phyloP scores from a whole-genome alignment of 2,329 filamentous ascomycete genomes.

The Ceratocystis huliohia region DNA sequence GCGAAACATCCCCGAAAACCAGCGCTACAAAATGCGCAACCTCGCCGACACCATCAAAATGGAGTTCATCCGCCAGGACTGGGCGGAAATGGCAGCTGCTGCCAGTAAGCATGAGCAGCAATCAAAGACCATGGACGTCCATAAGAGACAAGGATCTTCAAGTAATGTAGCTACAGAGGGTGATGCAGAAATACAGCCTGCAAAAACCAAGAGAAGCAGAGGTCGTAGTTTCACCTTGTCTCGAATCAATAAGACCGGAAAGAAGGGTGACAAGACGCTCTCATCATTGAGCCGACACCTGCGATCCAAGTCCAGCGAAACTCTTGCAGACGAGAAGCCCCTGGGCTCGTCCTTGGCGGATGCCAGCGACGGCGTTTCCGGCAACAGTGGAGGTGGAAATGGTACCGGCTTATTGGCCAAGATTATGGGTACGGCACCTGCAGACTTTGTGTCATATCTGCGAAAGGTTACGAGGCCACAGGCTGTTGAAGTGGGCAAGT shows the following conservation, averaged over 20 bases:
- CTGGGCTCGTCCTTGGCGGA: conserved; percentile 25
- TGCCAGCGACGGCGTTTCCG: conserved; percentile 23
- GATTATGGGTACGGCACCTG: conserved; percentile 58
- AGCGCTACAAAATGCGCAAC: conserved; percentile 87
- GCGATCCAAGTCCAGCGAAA: conserved; percentile 61
- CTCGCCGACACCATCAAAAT: conserved; percentile 83
- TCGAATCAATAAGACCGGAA: conserved; percentile 29
- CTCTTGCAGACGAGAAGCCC: conserved; percentile 48
- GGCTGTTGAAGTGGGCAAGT: conserved; percentile 78
- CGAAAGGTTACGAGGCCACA: conserved; percentile 70
- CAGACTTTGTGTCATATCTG: conserved; percentile 78
- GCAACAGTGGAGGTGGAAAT: conserved; percentile 38
- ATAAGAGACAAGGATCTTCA: conserved; percentile 8
- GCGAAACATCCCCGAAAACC: conserved; percentile 84
- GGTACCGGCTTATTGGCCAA: conserved; percentile 50
- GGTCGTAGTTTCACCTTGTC: conserved; percentile 71
- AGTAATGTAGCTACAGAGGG: conserved; percentile 28
- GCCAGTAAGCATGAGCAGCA: conserved; percentile 15
- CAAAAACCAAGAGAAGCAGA: conserved; percentile 46
- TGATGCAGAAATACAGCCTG: conserved; percentile 31
- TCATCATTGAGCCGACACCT: conserved; percentile 41
- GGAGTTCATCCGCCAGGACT: conserved; percentile 86
- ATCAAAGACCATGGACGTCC: conserved; percentile 23
- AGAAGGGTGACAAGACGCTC: conserved; percentile 50
- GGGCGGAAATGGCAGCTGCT: conserved; percentile 51